Conservation (phyloP, 495 filamentous ascomycete genomes). For the Lentithecium fluviatile region DNA sequence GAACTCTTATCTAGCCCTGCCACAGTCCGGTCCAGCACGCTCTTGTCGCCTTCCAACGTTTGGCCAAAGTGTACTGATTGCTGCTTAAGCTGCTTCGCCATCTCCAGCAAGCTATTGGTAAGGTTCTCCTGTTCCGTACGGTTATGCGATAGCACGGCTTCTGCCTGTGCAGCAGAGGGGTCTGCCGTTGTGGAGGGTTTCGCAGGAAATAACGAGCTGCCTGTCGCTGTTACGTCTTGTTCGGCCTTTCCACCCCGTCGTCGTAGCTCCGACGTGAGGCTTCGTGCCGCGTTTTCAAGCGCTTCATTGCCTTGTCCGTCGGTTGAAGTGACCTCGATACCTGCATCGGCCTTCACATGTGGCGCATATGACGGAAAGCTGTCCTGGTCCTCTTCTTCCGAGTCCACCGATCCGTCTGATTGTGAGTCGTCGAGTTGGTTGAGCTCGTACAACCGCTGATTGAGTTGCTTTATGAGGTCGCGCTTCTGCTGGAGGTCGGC, state of each 20-base stretch:
- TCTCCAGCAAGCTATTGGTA: conserved; percentile 70
- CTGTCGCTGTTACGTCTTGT: conserved; percentile 31
- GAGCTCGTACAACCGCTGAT: conserved; percentile 45
- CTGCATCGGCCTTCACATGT: conserved; percentile 18
- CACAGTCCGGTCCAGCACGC: conserved; percentile 64
- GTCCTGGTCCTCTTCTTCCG: conserved; percentile 33
- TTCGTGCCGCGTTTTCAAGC: conserved; percentile 28
- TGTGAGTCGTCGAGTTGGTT: conserved; percentile 52
- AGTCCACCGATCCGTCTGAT: conserved; percentile 31
- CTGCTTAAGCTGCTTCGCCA: conserved; percentile 75
- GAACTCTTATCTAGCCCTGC: conserved; percentile 75
- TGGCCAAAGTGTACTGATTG: conserved; percentile 67
- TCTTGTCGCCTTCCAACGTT: conserved; percentile 68
- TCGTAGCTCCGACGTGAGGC: conserved; percentile 38
- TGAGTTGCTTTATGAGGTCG: conserved; percentile 49
- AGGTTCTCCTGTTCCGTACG: conserved; percentile 81
- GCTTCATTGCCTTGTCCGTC: conserved; percentile 23
- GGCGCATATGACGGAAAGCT: conserved; percentile 39
- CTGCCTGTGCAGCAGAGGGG: conserved; percentile 49
- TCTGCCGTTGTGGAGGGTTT: conserved; percentile 33
- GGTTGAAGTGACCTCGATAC: conserved; percentile 33
- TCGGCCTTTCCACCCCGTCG: conserved; percentile 27
- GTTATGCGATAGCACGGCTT: conserved; percentile 69
- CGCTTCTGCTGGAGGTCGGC: conserved; percentile 64
- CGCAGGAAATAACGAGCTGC: conserved; percentile 35